These are phyloP conservation scores for Sugiyamaella lignohabitans DNA, from an alignment of 805 yeast genomes.

Conservation along the genomic window DNA sequence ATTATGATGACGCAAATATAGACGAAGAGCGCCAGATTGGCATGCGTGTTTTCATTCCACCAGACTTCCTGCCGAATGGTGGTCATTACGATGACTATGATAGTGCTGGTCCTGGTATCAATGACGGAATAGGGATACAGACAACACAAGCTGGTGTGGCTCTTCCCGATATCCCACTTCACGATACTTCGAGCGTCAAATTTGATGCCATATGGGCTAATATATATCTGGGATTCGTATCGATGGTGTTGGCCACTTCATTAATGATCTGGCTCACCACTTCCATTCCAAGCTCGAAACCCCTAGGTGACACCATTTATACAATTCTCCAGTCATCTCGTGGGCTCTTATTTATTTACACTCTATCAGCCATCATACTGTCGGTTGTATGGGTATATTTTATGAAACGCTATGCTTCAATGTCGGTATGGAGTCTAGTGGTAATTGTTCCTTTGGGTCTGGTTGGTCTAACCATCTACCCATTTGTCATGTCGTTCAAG, in stretches of 20 bases:
- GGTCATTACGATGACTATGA: not conserved
- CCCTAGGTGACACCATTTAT: conserved; percentile 28
- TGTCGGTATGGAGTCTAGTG: conserved; percentile 24
- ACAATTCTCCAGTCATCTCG: conserved; percentile 23
- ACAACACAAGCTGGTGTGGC: conserved; percentile 8
- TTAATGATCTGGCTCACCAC: conserved; percentile 26
- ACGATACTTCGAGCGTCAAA: conserved; percentile 4
- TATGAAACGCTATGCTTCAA: conserved; percentile 23
- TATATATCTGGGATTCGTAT: conserved; percentile 23
- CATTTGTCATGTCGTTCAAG: conserved; percentile 29
- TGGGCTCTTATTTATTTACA: conserved; percentile 19
- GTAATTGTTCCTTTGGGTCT: conserved; percentile 29
- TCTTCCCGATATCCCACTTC: conserved; percentile 1
- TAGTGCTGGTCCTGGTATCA: not conserved
- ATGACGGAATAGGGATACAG: conserved; percentile 7
- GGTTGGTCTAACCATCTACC: conserved; percentile 22
- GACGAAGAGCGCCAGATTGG: conserved; percentile 4
- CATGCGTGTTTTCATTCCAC: conserved; percentile 5
- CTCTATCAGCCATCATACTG: conserved; percentile 23
- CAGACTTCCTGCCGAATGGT: conserved; percentile 8
- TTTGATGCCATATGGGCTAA: conserved; percentile 25
- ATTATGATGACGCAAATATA: not conserved
- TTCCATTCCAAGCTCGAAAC: conserved; percentile 20
- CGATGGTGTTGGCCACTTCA: conserved; percentile 28
- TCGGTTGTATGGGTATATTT: conserved; percentile 28